phyloP scores from a whole-genome alignment of 2,329 filamentous ascomycete genomes.

The Colletotrichum sansevieriae region DNA sequence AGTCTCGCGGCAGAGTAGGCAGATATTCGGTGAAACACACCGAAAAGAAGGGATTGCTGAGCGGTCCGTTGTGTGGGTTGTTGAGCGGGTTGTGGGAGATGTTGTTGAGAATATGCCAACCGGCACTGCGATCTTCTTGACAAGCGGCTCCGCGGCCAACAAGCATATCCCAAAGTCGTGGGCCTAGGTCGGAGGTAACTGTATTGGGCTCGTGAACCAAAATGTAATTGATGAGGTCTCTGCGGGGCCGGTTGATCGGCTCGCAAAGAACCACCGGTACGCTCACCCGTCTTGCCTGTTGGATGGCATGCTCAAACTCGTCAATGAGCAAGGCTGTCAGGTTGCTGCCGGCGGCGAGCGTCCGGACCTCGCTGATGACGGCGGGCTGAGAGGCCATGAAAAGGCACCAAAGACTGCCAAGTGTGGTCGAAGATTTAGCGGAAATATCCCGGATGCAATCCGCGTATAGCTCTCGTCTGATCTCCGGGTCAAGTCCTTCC shows the following conservation, averaged over 20 bases:
- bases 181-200: slow-evolving; percentile 72
- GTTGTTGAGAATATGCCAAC: slow-evolving; percentile 76
- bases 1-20: slow-evolving; percentile 66
- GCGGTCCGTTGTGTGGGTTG: slow-evolving; percentile 38
- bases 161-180: slow-evolving; percentile 78
- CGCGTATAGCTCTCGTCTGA: slow-evolving; percentile 72
- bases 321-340: slow-evolving; percentile 72
- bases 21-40: slow-evolving; percentile 69
- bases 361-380: slow-evolving; percentile 64
- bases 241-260: slow-evolving; percentile 64
- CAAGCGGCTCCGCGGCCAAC: slow-evolving; percentile 74
- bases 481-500: slow-evolving; percentile 65
- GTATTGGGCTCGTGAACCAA: slow-evolving; percentile 72
- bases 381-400: slow-evolving; percentile 61
- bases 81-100: slow-evolving; percentile 50
- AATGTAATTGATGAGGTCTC: slow-evolving; percentile 69
- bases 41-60: slow-evolving; percentile 68
- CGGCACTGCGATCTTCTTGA: slow-evolving; percentile 71
- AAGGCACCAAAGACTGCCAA: slow-evolving; percentile 80
- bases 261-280: slow-evolving; percentile 61
- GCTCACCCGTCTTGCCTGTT: slow-evolving; percentile 55
- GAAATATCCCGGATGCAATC: slow-evolving; percentile 78
- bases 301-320: slow-evolving; percentile 71
- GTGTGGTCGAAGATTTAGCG: slow-evolving; percentile 71
- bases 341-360: slow-evolving; percentile 71